Evolutionary conservation across 257 asterid species (phyloP), one percentile per base, ranked within the genome.

Genomic region (Anisodus acutangulus): DNA sequence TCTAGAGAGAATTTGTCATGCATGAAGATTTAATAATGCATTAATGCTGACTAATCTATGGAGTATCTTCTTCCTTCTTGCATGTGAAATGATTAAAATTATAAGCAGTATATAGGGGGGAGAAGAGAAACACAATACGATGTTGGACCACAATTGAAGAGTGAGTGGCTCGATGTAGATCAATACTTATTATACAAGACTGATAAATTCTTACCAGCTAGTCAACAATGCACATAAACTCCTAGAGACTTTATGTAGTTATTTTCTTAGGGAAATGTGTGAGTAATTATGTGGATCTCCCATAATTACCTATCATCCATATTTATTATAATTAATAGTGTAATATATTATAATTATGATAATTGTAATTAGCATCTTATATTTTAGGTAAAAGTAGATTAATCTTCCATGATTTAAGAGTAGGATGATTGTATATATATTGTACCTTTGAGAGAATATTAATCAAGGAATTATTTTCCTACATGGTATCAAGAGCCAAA

Each of bases 161-260:
- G 90, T 70, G 85, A 62, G 94, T 89, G 97, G 96, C 96, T 92
- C 98, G 83, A 93, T 89, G 92, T 59, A 57, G 64, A 84, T 86
- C 86, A 88, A 86, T 88, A 90, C 85, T 84, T 31, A 31, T 31
- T 31, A 66, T 9, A 87, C 26, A 85, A 85, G 81, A 89, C 86
- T 83, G 81, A 84, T 84, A 88, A 87, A 68, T 82, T 83, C 83
- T 82, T 79, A 83, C 64, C 67, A 79, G 84, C 47, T 80, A 83
- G 91, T 85, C 91, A 91, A 85, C 86, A 79, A 9, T 68, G 55
- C 82, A 55, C 86, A 80, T 67, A 67, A 88, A 81, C 68, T 54
- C 68, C 49, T 57, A 37, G 47, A 41, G 9, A n/a, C 55, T 10
- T 51, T 62, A 43, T 57, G 53, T 51, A 49, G 37, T 11, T 60